A percentile compares a stretch with the other conserved stretches of the same genome.
phyloP scores from a whole-genome alignment of 2,329 filamentous ascomycete genomes.

The Fusarium buxicola region DNA sequence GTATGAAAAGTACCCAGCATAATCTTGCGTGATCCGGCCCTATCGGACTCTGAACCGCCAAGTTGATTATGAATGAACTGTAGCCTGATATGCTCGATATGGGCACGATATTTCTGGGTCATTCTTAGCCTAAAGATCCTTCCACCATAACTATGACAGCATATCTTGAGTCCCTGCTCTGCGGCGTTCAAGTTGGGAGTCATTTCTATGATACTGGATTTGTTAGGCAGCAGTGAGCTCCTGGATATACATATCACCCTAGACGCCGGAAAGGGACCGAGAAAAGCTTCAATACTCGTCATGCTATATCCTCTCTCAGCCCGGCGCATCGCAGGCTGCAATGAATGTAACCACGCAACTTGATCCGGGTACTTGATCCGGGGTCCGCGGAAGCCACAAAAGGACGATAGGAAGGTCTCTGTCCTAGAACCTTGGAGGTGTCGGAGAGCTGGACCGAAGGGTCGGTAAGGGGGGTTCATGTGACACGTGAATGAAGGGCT shows the following conservation, averaged over 20 bases:
- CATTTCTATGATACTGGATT: background rate
- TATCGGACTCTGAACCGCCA: no score
- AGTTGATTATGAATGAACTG: no score
- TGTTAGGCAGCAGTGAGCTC: slow-evolving; percentile 10
- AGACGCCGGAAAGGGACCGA: background rate
- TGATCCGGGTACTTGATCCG: background rate
- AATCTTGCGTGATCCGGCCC: no score
- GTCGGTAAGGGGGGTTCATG: background rate
- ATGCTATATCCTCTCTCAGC: background rate
- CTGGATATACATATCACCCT: background rate
- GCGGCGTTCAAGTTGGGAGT: background rate
- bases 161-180: background rate
- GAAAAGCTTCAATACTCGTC: background rate
- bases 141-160: background rate
- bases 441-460: background rate
- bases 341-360: slow-evolving; percentile 1
- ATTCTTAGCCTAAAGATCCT: background rate
- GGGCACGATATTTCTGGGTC: background rate
- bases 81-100: background rate
- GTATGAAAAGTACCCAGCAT: no score
- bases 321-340: background rate
- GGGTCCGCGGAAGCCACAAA: background rate
- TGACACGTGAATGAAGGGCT: background rate
- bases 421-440: background rate
- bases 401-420: background rate